Percentiles rank a stretch among this genome's conserved stretches.
Conservation (phyloP, 208 protist species). For the Crithidia mellificae region DNA sequence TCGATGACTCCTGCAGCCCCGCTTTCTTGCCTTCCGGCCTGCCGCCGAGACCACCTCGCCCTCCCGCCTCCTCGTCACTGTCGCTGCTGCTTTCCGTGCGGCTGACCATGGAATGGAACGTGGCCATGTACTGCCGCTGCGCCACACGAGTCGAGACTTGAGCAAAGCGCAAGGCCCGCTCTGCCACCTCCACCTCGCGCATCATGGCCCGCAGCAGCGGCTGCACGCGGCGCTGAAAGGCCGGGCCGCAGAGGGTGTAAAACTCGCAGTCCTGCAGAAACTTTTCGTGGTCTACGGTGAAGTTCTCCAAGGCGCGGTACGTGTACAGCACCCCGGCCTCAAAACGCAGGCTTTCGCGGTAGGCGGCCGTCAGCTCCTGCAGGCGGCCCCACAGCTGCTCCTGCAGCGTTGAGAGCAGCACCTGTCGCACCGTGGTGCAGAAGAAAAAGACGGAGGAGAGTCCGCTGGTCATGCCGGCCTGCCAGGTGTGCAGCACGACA, state of each 20-base stretch:
- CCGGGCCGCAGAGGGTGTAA: constrained; percentile 48
- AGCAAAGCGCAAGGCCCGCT: constrained; percentile 42
- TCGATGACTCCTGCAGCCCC: no score
- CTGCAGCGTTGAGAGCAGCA: constrained; percentile 55
- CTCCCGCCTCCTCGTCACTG: constrained; percentile 9
- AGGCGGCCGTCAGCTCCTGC: constrained; percentile 33
- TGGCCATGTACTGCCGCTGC: constrained; percentile 34
- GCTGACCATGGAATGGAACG: constrained; percentile 34
- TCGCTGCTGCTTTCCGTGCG: constrained; percentile 13
- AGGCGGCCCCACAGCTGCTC: constrained; percentile 68
- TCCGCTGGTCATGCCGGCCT: constrained; percentile 50
- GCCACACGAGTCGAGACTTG: constrained; percentile 20
- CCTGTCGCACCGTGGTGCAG: constrained; percentile 51
- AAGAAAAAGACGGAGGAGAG: constrained; percentile 76
- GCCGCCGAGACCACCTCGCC: neutral
- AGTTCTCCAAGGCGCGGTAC: constrained; percentile 53
- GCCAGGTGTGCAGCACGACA: constrained; percentile 59
- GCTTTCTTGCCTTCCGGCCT: no score
- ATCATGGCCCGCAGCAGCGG: constrained; percentile 61
- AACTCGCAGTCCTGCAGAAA: constrained; percentile 75
- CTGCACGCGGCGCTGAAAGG: constrained; percentile 43
- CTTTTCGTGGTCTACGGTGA: constrained; percentile 54
- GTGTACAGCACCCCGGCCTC: constrained; percentile 58
- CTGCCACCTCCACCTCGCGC: constrained; percentile 54
- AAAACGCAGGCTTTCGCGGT: constrained; percentile 47